Conservation (phyloP, 345 rosid species). For the Brassica incana region DNA sequence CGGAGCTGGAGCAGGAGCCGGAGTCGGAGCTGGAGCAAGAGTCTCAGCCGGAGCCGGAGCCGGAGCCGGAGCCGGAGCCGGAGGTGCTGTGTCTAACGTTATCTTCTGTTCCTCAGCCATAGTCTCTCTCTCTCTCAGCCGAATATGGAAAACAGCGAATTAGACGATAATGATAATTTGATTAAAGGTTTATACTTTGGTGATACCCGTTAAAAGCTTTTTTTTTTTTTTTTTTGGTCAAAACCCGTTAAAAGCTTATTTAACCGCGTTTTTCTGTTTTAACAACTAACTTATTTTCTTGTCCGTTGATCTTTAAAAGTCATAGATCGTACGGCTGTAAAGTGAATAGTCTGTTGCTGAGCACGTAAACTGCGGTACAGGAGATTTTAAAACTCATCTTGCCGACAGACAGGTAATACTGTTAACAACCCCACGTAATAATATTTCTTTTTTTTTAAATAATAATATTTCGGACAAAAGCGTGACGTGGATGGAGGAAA, state of each 20-base stretch:
- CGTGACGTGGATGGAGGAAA: constrained; percentile 24
- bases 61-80: constrained; percentile 40
- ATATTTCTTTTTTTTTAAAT: background rate
- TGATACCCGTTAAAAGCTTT: background rate
- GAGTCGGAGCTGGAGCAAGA: constrained; percentile 44
- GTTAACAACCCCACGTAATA: constrained; percentile 37
- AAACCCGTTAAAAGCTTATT: background rate
- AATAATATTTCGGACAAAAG: constrained; percentile 1
- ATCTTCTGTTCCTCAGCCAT: constrained; percentile 32
- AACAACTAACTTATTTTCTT: background rate
- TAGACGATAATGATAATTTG: background rate
- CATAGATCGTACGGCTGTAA: background rate
- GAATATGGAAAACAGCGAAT: background rate
- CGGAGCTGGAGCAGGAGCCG: constrained; percentile 19
- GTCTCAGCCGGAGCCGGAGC: constrained; percentile 23
- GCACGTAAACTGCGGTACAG: background rate
- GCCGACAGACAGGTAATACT: constrained; percentile 50
- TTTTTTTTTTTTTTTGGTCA: background rate
- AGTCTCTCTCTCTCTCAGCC: constrained; percentile 2
- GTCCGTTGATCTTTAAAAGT: constrained; percentile 33
- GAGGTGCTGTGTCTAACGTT: constrained; percentile 11
- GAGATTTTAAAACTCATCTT: background rate
- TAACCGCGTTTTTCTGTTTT: constrained; percentile 10
- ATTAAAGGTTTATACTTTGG: constrained; percentile 8
- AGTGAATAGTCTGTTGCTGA: constrained; percentile 3